Conservation (phyloP, 2,329 filamentous ascomycete genomes). For the Penicillium nordicum region DNA sequence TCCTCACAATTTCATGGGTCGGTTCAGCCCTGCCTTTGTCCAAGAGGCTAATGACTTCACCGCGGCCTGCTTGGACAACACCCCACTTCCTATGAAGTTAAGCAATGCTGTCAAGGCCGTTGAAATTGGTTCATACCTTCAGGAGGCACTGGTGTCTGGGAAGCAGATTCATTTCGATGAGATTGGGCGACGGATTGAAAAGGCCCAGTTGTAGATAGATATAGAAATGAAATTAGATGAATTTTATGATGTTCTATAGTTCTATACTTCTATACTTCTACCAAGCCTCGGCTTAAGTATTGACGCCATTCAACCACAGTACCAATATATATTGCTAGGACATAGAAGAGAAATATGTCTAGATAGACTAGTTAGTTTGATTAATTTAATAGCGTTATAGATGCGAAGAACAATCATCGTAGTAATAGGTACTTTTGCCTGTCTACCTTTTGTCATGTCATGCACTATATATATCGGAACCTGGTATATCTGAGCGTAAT, state of each 20-base stretch:
- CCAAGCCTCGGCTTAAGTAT: neutral
- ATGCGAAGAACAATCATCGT: no score
- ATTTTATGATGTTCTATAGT: no score
- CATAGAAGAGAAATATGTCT: no score
- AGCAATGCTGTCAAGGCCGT: slow-evolving; percentile 56
- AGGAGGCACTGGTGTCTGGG: slow-evolving; percentile 53
- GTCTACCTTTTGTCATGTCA: no score
- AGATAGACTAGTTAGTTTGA: no score
- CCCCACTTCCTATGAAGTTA: slow-evolving; percentile 54
- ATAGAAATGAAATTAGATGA: neutral
- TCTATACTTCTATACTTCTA: neutral
- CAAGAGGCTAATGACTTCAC: slow-evolving; percentile 63
- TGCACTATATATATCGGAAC: no score
- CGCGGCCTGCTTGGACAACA: slow-evolving; percentile 55
- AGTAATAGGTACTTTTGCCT: no score
- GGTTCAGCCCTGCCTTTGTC: slow-evolving; percentile 63
- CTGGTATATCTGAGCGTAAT: no score
- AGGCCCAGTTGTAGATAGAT: slow-evolving; percentile 10
- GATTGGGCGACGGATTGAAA: slow-evolving; percentile 48
- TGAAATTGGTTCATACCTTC: slow-evolving; percentile 56
- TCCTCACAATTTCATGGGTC: slow-evolving; percentile 60
- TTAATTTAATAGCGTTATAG: no score
- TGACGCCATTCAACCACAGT: neutral
- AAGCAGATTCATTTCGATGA: slow-evolving; percentile 58
- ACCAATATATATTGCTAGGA: no score